Evolutionary conservation across 352 stramenopile species (phyloP).

Genomic region (Pythium insidiosum): DNA sequence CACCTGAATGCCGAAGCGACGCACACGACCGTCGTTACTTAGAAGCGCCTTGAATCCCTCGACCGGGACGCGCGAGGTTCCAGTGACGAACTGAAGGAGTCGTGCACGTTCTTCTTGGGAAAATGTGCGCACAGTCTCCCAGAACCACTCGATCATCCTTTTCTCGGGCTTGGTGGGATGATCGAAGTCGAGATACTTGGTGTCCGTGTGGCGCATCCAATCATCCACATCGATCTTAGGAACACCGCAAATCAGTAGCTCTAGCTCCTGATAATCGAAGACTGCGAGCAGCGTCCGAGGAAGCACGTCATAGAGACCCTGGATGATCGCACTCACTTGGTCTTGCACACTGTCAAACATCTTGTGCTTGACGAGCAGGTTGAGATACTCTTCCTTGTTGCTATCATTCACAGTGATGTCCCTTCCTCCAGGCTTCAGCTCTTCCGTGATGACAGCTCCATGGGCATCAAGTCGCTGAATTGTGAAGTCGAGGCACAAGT

Average conservation of each 20-base stretch:
- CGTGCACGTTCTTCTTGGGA: conserved; percentile 80
- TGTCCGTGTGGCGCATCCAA: conserved; percentile 79
- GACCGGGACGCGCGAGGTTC: conserved; percentile 87
- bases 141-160: conserved; percentile 87
- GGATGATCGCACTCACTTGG: conserved; percentile 88
- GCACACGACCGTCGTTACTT: conserved; percentile 72
- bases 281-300: conserved; percentile 80
- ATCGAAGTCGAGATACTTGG: conserved; percentile 73
- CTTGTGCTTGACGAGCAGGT: conserved; percentile 90
- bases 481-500: conserved; percentile 67
- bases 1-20: conserved; percentile 97
- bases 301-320: conserved; percentile 91
- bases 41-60: conserved; percentile 91
- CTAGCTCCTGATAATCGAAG: conserved; percentile 94
- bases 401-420: conserved; percentile 89
- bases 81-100: conserved; percentile 89
- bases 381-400: conserved; percentile 95
- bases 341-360: conserved; percentile 88
- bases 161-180: conserved; percentile 41
- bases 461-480: conserved; percentile 43
- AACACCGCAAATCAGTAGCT: conserved; percentile 90
- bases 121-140: conserved; percentile 68
- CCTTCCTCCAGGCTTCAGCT: conserved; percentile 89
- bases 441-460: conserved; percentile 47
- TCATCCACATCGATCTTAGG: conserved; percentile 88